Conservation (phyloP, 129 eudicot genomes). For the Sambucus nigra region DNA sequence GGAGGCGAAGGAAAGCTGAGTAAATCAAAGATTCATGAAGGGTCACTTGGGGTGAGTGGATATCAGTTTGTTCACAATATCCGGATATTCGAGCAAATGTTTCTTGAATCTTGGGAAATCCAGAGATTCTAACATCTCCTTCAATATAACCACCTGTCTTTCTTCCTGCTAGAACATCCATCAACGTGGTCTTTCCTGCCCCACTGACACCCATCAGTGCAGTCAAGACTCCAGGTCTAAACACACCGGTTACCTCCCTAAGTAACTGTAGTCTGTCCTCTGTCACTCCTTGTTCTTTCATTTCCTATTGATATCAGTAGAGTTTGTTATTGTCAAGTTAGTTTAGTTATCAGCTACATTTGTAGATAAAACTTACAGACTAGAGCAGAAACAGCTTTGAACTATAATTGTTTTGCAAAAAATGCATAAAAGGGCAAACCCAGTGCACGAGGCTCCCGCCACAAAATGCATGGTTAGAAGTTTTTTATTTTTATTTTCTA, state of each 20-base stretch:
- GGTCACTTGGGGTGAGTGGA: slow-evolving; percentile 82
- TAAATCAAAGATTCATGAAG: slow-evolving; percentile 67
- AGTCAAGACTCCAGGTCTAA: slow-evolving; percentile 88
- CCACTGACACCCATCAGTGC: slow-evolving; percentile 98
- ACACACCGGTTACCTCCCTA: slow-evolving; percentile 65
- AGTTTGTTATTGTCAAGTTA: background rate
- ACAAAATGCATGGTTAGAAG: no score
- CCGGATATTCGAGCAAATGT: slow-evolving; percentile 91
- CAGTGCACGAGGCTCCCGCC: no score
- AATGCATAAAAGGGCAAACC: background rate
- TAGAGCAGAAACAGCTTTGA: background rate
- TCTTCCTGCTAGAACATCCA: slow-evolving; percentile 94
- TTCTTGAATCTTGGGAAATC: slow-evolving; percentile 85
- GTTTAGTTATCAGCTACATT: background rate
- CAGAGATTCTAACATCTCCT: slow-evolving; percentile 84
- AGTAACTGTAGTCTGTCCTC: slow-evolving; percentile 71
- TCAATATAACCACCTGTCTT: slow-evolving; percentile 86
- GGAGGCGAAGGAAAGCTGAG: slow-evolving; percentile 88
- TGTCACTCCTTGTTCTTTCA: slow-evolving; percentile 58
- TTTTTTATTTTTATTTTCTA: no score
- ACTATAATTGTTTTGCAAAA: no score
- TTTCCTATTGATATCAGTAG: slow-evolving; percentile 40
- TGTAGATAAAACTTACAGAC: background rate
- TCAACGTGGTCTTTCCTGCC: slow-evolving; percentile 88
- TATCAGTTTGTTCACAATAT: slow-evolving; percentile 94